Base-by-base conservation (phyloP, 371 early-diverging fungal species). In the Vavraia culicis region DNA sequence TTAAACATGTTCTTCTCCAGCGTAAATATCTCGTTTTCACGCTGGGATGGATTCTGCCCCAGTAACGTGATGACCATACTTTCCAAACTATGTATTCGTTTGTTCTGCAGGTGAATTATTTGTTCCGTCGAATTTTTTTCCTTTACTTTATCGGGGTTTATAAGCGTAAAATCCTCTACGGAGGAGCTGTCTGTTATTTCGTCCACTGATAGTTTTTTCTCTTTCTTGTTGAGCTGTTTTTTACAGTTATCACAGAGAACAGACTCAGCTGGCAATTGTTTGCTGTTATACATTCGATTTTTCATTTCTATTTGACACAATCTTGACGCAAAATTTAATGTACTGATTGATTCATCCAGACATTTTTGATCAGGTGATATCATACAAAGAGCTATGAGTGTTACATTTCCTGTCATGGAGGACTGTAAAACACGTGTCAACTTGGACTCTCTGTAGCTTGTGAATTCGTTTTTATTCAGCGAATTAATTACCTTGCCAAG, bases 371-470 rank as follows among this genome's bases (percentile, higher is more conserved):
- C 78, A 10, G 78, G 75, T 0, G 83, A 80, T 51, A 77, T 76
- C 8, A 86, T 76, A 71, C 88, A 88, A 1, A 87, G 86, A 44
- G 89, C 76, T 85, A 89, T 83, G 16, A 88, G 58, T 0, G 88
- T 81, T 46, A 78, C 74, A 42, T 83, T 86, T 1, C 89, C 93
- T 15, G 73, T 74, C 27, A 88, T 69, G 3, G 82, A 78, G 1
- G 75, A 69, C 58, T 85, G 83, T 23, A 88, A 64, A 27, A 85
- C 73, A 23, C 85, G 61, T 0, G 86, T 88, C 34, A 88, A 66
- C 59, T 88, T 86, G 4, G 83, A 81, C 56, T 88, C 85, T 15
- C 86, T 78, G 67, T 75, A 88, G 1, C 83, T 82, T 27, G 83
- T 76, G 65, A 81, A 81, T 4, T 62, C 68, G 13, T 73, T 71